Conservation (phyloP, 2,329 filamentous ascomycete species). For the Colletotrichum ledebouriae region DNA sequence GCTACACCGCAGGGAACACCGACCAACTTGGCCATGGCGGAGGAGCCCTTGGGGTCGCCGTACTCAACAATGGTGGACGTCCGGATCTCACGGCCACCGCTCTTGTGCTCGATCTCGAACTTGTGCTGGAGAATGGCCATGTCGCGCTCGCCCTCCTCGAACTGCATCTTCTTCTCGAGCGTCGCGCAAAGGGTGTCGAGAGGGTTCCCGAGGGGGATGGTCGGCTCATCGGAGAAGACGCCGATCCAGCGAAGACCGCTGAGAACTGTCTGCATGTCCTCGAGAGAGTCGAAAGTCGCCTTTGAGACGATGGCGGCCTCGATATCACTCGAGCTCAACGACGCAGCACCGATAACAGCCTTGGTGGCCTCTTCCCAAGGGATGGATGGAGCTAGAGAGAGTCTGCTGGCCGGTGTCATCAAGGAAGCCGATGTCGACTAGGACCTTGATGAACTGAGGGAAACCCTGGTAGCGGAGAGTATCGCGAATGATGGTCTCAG, state of each 20-base stretch:
- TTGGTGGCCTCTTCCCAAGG: conserved; percentile 89
- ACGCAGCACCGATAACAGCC: conserved; percentile 78
- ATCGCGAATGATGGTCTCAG: conserved; percentile 84
- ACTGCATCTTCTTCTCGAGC: conserved; percentile 93
- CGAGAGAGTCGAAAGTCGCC: conserved; percentile 76
- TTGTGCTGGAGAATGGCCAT: conserved; percentile 85
- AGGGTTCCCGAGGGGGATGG: conserved; percentile 81
- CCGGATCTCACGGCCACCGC: conserved; percentile 81
- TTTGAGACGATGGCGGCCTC: conserved; percentile 80
- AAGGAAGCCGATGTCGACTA: conserved; percentile 93
- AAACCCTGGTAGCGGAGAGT: conserved; percentile 86
- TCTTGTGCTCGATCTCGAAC: conserved; percentile 86
- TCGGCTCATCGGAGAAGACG: conserved; percentile 76
- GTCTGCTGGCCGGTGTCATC: conserved; percentile 75
- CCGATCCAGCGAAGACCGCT: conserved; percentile 80
- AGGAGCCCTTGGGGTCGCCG: conserved; percentile 83
- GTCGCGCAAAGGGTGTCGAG: conserved; percentile 92
- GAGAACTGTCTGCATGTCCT: conserved; percentile 78
- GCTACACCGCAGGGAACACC: conserved; percentile 74
- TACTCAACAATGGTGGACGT: conserved; percentile 88
- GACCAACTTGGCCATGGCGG: conserved; percentile 86
- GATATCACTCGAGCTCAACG: conserved; percentile 77
- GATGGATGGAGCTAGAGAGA: conserved; percentile 75
- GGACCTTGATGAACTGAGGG: conserved; percentile 87
- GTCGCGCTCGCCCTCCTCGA: conserved; percentile 84